Evolutionary conservation across 768 basidiomycete species (phyloP).

Genomic region (Xerocomellus chrysenteron): DNA sequence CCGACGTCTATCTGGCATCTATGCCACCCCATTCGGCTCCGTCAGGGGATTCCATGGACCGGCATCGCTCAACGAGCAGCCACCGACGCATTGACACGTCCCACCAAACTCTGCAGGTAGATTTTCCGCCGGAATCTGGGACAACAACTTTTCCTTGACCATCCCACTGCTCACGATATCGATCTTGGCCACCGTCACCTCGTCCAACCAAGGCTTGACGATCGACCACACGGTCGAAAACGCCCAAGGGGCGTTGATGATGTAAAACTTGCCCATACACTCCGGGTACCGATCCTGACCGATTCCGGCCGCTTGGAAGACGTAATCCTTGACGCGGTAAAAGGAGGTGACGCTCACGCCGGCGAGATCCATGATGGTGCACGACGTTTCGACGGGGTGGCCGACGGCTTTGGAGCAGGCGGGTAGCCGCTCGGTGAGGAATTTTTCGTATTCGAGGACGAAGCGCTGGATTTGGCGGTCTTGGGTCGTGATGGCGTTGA

Average conservation of each 20-base stretch:
- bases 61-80: slow-evolving; percentile 85
- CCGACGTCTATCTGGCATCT: slow-evolving; percentile 10
- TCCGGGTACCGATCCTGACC: slow-evolving; percentile 93
- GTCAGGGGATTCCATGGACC: slow-evolving; percentile 78
- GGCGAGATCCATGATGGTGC: slow-evolving; percentile 93
- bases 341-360: slow-evolving; percentile 72
- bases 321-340: slow-evolving; percentile 91
- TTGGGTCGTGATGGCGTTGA: slow-evolving; percentile 78
- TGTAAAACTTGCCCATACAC: slow-evolving; percentile 97
- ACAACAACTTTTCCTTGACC: slow-evolving; percentile 72
- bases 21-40: slow-evolving; percentile 18
- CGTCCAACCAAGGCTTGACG: slow-evolving; percentile 93
- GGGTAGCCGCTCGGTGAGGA: slow-evolving; percentile 75
- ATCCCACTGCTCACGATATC: slow-evolving; percentile 69
- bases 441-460: slow-evolving; percentile 92
- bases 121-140: slow-evolving; percentile 82
- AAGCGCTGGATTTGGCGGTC: slow-evolving; percentile 88
- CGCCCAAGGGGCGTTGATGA: slow-evolving; percentile 95
- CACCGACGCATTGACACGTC: slow-evolving; percentile 67
- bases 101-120: slow-evolving; percentile 88
- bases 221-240: slow-evolving; percentile 87
- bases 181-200: slow-evolving; percentile 94
- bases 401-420: slow-evolving; percentile 70
- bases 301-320: slow-evolving; percentile 68
- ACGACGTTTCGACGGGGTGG: slow-evolving; percentile 92